These are phyloP conservation scores for Hyaloscypha variabilis DNA, from an alignment of 495 filamentous ascomycete species.

Conservation along the genomic window DNA sequence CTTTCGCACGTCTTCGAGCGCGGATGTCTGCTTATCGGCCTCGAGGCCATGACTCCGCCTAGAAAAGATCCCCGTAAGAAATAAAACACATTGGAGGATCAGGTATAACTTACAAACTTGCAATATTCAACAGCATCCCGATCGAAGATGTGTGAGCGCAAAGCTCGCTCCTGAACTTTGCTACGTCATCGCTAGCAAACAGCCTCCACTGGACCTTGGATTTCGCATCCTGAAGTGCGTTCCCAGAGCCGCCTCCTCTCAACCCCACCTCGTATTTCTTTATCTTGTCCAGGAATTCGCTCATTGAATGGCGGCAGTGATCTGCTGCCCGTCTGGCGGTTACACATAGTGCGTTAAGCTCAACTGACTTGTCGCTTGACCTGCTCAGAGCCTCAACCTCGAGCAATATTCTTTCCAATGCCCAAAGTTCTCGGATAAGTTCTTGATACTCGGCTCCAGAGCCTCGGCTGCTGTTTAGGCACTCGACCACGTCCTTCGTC, in stretches of 20 bases:
- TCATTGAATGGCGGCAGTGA: conserved; percentile 4
- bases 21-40: neutral
- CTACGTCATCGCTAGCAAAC: conserved; percentile 35
- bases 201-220: conserved; percentile 36
- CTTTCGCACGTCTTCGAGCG: neutral
- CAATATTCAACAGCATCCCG: conserved; percentile 37
- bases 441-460: conserved; percentile 33
- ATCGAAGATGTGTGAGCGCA: conserved; percentile 34
- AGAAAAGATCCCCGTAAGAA: neutral
- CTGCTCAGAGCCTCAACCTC: conserved; percentile 32
- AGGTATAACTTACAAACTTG: conserved; percentile 30
- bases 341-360: conserved; percentile 13
- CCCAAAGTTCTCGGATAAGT: conserved; percentile 34
- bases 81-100: neutral
- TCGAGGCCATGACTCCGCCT: neutral
- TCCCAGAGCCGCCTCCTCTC: conserved; percentile 4
- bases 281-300: conserved; percentile 15
- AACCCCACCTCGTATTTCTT: conserved; percentile 18
- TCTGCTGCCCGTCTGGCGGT: conserved; percentile 1
- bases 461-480: conserved; percentile 35
- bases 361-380: conserved; percentile 5
- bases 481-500: conserved; percentile 39
- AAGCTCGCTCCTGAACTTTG: conserved; percentile 34
- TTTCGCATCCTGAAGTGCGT: conserved; percentile 17
- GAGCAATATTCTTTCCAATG: conserved; percentile 35